Conservation (phyloP, 2,329 filamentous ascomycete species). For the Calonectria pauciramosa region DNA sequence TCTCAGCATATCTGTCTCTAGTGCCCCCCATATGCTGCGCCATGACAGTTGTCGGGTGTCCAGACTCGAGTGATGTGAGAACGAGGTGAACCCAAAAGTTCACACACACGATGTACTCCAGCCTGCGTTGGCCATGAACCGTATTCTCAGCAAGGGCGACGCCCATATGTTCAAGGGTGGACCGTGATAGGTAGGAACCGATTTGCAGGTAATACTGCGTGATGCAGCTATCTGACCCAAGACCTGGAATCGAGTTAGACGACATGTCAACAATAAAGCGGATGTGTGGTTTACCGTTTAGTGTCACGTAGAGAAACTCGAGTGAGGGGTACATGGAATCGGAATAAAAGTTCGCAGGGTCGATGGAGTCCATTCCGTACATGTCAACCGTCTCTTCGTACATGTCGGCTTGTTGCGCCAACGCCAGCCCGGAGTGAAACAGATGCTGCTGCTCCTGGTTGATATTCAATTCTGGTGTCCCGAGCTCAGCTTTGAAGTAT, state of each 20-base stretch:
- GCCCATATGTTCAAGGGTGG: background rate
- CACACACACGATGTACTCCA: conserved; percentile 14
- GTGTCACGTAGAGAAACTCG: background rate
- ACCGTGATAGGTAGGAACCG: background rate
- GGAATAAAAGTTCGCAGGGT: background rate
- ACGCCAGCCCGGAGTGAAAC: background rate
- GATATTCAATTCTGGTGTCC: background rate
- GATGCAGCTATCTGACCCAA: background rate
- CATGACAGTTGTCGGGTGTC: background rate
- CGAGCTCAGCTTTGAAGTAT: background rate
- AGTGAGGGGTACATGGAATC: conserved; percentile 1
- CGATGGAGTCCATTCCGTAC: background rate
- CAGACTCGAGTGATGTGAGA: conserved; percentile 7
- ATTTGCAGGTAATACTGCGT: conserved; percentile 5
- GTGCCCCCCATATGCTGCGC: conserved; percentile 4
- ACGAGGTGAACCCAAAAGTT: conserved; percentile 12
- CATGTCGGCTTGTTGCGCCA: background rate
- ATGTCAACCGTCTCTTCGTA: background rate
- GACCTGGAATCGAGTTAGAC: background rate
- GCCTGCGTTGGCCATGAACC: conserved; percentile 1
- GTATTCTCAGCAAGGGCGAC: background rate
- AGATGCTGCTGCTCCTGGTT: background rate
- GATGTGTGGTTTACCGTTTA: background rate
- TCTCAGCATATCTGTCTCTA: background rate
- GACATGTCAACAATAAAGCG: background rate